Conservation (phyloP, 208 protist genomes). For the Wallacemonas rigidus region DNA sequence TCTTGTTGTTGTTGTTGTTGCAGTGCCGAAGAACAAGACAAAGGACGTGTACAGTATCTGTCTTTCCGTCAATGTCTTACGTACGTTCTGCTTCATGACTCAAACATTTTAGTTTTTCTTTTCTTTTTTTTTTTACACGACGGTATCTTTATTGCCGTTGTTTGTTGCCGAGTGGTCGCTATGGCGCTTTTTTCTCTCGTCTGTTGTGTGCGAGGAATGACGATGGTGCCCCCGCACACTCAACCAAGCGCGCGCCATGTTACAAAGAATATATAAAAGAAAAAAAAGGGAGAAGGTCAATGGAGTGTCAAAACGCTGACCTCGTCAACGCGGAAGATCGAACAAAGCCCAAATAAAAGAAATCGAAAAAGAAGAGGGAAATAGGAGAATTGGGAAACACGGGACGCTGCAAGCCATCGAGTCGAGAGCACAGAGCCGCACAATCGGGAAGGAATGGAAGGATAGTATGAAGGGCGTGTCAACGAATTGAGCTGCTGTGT, state of each 20-base stretch:
- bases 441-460: neutral
- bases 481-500: neutral
- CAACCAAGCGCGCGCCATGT: no score
- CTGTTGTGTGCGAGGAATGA: neutral
- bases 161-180: no score
- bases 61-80: no score
- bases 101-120: conserved; percentile 11
- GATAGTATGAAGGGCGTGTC: neutral
- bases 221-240: neutral
- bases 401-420: no score
- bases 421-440: no score
- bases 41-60: no score
- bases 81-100: no score
- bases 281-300: neutral
- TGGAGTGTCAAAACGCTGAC: neutral
- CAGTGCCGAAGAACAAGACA: no score
- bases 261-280: neutral
- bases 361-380: neutral
- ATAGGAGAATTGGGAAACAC: no score
- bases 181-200: neutral
- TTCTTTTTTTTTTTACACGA: neutral
- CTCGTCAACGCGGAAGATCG: neutral
- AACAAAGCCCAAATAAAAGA: conserved; percentile 5
- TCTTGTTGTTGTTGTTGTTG: no score
- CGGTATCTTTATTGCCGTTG: no score